Conservation (phyloP, 257 asterid genomes). For the Solanum chiquidenum region DNA sequence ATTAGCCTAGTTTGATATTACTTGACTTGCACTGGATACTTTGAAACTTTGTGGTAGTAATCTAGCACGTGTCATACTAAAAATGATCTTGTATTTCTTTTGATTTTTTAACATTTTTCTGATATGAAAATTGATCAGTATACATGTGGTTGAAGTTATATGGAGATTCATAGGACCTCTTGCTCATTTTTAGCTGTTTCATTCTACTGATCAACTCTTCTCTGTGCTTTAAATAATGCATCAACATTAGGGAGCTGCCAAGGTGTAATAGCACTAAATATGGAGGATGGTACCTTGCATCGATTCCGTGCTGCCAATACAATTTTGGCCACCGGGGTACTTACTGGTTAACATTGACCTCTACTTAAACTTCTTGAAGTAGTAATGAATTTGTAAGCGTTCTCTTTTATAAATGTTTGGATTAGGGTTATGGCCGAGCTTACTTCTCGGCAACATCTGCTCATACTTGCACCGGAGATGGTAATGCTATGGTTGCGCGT, state of each 20-base stretch:
- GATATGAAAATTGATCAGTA: background rate
- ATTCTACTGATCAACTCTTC: background rate
- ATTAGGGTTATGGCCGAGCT: constrained; percentile 90
- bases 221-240: background rate
- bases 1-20: background rate
- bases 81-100: background rate
- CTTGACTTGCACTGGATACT: background rate
- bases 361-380: background rate
- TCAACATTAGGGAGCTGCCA: constrained; percentile 42
- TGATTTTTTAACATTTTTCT: background rate
- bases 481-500: constrained; percentile 98
- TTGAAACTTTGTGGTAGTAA: background rate
- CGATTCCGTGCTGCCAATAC: constrained; percentile 85
- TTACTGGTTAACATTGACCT: background rate
- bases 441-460: constrained; percentile 99
- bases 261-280: constrained; percentile 83
- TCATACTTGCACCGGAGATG: constrained; percentile 99
- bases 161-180: background rate
- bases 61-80: background rate
- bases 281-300: constrained; percentile 98
- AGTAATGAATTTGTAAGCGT: background rate
- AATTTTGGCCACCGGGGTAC: constrained; percentile 96
- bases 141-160: background rate
- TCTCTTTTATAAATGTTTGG: background rate
- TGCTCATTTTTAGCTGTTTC: background rate